Base-by-base conservation (phyloP, 2,329 filamentous ascomycete species). In the Trichoderma lentiforme region DNA sequence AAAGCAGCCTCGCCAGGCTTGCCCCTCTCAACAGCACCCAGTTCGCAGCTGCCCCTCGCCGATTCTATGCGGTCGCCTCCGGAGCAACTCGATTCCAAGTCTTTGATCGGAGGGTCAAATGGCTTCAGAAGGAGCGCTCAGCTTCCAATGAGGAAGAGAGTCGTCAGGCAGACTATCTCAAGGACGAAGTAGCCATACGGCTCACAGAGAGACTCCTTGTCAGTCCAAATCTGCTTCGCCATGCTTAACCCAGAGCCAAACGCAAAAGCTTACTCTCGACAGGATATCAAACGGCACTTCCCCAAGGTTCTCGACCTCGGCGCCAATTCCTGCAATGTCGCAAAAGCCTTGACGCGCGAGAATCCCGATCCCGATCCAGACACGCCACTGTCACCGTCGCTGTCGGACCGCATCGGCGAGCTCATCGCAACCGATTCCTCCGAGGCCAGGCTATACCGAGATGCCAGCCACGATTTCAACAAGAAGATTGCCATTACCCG, bases 281-380 rank as follows among this genome's bases (percentile, higher is more conserved):
- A 95, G 93, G 95, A 98, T 80, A 97, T 99, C 84, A 97, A 97
- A 77, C 92, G 96, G 36, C 86, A 90, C 71, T 98, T 97, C 77
- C 89, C 92, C 58, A 87, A 89, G 75, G 94, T 94, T 28, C 92
- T 99, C 73, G 96, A 99, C 81, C 90, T 98, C 36, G 96, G 96
- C 74, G 95, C 96, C 74, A 97, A 98, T 81, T 93, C 95, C 73
- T 98, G 95, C 87, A 97, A 98, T 82, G 90, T 99, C 73, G 95
- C 95, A 24, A 90, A 92, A 74, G 92, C 93, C 71, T 87, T 98
- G 60, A 92, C 91, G 76, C 85, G 90, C 74, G 86, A 90, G 71
- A 90, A 93, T 78, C 89, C 90, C 1, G 90, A 93, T 78, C 87
- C 86, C 8, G 86, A 87, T 75, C 84, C 86, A 7, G 78, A 82